Evolutionary conservation across 2,329 filamentous ascomycete genomes (phyloP), one percentile per base, ranked within the genome.

Genomic region (Epicoccum sorghinum): DNA sequence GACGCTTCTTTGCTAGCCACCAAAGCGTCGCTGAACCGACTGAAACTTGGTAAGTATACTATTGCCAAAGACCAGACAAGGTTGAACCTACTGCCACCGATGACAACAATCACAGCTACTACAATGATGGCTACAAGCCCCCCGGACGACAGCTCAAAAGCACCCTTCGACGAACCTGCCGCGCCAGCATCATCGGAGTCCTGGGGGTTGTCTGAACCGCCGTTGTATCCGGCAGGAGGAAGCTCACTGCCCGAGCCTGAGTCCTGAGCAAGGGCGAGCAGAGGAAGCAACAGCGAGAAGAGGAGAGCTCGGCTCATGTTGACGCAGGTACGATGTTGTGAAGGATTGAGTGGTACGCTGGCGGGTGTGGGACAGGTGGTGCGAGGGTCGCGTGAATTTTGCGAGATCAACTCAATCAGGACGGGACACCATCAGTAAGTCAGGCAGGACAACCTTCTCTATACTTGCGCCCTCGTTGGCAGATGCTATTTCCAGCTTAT

Each of bases 1-100:
- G 89, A 41, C 87, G 85, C 78, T 91, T 92, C 80, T 95, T 95
- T 50, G 91, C 89, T 33, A 93, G 72, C 73, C 88, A 91, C 78
- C 89, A 96, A 25, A 95, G 83, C 2, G 85, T 77, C 3, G 86
- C 84, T 30, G 83, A 87, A 22, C 80, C 81, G 58, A 87, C 89
- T 89, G 61, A 36, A 41, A 18, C 12, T 5, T 10, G 27, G 60
- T 69, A 60, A 69, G 52, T 53, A 47, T 27, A 13, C 1, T 22
- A 39, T 8, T 7, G 1, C 7, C 6, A 14, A 7, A 25, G 18
- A 30, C 18, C 18, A 18, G 18, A 18, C 18, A 18, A 18, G 18
- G 18, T 18, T 18, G 18, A 18, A 74, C 85, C 70, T 79, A 93
- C 90, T 84, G 73, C 89, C 89, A 54, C 89, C 71, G 8, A 71